Percentiles rank a stretch among this genome's conserved stretches.
phyloP scores from a whole-genome alignment of 495 filamentous ascomycete species.

The Penicillium simplicissimum region DNA sequence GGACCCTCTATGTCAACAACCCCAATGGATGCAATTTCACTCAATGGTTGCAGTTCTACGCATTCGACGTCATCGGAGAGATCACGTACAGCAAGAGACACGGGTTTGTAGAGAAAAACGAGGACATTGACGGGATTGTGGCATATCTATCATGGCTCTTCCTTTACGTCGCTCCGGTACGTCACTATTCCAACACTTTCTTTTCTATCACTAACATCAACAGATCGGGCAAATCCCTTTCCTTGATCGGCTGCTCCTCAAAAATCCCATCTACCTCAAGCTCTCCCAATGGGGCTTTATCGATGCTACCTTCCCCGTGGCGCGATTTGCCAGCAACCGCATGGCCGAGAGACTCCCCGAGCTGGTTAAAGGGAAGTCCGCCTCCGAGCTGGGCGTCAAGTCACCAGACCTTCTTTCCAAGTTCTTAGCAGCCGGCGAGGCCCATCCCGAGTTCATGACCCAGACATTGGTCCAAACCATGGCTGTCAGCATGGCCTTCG shows the following conservation, averaged over 20 bases:
- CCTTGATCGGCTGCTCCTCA: constrained; percentile 34
- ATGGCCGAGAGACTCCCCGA: constrained; percentile 38
- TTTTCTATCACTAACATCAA: constrained; percentile 17
- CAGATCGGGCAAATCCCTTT: constrained; percentile 29
- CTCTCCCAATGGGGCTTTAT: constrained; percentile 19
- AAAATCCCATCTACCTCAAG: constrained; percentile 32
- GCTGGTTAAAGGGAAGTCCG: constrained; percentile 10
- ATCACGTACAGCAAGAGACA: constrained; percentile 65
- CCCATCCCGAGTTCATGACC: constrained; percentile 63
- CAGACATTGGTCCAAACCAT: constrained; percentile 64
- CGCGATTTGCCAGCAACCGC: constrained; percentile 39
- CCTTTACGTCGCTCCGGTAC: constrained; percentile 44
- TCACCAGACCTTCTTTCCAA: constrained; percentile 43
- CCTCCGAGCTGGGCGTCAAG: constrained; percentile 35
- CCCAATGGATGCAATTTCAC: constrained; percentile 59
- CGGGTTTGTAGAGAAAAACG: constrained; percentile 59
- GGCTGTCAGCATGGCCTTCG: constrained; percentile 57
- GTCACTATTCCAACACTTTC: constrained; percentile 25
- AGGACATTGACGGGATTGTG: constrained; percentile 57
- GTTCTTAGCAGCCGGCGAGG: constrained; percentile 47
- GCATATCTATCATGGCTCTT: constrained; percentile 44
- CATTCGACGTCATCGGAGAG: constrained; percentile 72
- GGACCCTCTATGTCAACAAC: constrained; percentile 55
- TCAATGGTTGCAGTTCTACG: constrained; percentile 76
- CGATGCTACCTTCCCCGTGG: constrained; percentile 18